Conservation (phyloP, 495 filamentous ascomycete species). For the Eremomyces bilateralis region DNA sequence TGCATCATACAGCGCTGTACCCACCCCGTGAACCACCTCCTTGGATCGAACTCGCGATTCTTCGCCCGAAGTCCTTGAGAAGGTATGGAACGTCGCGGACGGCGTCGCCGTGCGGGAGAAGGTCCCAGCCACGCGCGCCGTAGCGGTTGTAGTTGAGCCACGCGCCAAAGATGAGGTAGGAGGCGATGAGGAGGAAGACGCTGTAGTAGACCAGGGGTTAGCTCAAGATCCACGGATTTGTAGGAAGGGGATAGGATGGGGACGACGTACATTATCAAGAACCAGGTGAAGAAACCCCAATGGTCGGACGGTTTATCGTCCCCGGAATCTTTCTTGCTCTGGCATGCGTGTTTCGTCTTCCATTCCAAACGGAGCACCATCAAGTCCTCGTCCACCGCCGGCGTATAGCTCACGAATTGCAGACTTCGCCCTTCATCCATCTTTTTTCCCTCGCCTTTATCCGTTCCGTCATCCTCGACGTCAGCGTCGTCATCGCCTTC, state of each 20-base stretch:
- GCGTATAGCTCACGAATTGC: slow-evolving; percentile 45
- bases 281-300: slow-evolving; percentile 97
- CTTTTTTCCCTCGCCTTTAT: slow-evolving; percentile 16
- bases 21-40: slow-evolving; percentile 62
- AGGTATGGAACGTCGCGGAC: slow-evolving; percentile 85
- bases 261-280: slow-evolving; percentile 74
- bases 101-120: slow-evolving; percentile 80
- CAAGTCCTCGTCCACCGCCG: slow-evolving; percentile 23
- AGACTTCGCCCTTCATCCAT: slow-evolving; percentile 39
- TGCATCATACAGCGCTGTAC: slow-evolving; percentile 87
- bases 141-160: slow-evolving; percentile 99
- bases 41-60: slow-evolving; percentile 64
- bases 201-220: slow-evolving; percentile 21
- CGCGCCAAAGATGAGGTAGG: slow-evolving; percentile 93
- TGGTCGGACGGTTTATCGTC: slow-evolving; percentile 14
- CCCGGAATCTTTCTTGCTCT: slow-evolving; percentile 27
- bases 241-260: background rate
- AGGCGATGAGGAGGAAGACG: slow-evolving; percentile 60
- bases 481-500: slow-evolving; percentile 19
- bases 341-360: slow-evolving; percentile 71
- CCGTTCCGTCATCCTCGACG: slow-evolving; percentile 16
- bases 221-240: background rate
- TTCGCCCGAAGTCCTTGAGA: slow-evolving; percentile 63
- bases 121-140: slow-evolving; percentile 84
- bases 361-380: slow-evolving; percentile 52